Evolutionary conservation across 2,329 filamentous ascomycete genomes (phyloP), one percentile per base, ranked within the genome.

Genomic region (Scedosporium aurantiacum): DNA sequence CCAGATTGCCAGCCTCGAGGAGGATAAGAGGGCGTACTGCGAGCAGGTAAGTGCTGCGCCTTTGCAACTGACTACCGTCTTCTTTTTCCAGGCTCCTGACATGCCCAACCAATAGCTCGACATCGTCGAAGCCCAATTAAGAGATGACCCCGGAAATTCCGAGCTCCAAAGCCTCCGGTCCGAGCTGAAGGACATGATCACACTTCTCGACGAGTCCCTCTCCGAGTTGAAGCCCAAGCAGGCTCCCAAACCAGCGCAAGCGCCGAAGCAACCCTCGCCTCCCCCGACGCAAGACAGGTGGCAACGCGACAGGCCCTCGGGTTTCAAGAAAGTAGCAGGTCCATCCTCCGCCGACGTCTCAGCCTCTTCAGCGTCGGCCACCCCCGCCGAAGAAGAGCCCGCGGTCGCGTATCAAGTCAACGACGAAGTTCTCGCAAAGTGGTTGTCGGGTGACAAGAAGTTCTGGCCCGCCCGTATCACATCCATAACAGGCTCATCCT

Each of bases 381-480:
- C 66, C 12, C 73, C 81, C 62, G 82, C 84, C 60, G 83, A 87
- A 65, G 77, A 79, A 32, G 75, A 81, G 37, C 73, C 75, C 2
- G 76, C 80, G 0, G 78, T 80, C 2, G 80, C 80, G 8, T 96
- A 92, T 75, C 84, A 88, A 62, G 90, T 96, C 66, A 96, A 96
- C 71, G 94, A 99, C 69, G 89, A 80, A 37, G 89, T 97, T 60
- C 80, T 94, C 73, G 94, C 93, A 56, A 92, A 93, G 74, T 99
- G 92, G 90, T 78, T 88, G 56, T 89, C 90, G 8, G 91, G 91
- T 61, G 94, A 99, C 74, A 91, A 89, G 70, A 83, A 83, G 25
- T 97, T 92, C 76, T 97, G 97, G 76, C 88, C 91, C 55, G 94
- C 92, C 50, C 87, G 90, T 69, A 96, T 99, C 73, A 93, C 91